Base-by-base conservation (phyloP, 306 rosid genomes). In the Citrullus amarus region DNA sequence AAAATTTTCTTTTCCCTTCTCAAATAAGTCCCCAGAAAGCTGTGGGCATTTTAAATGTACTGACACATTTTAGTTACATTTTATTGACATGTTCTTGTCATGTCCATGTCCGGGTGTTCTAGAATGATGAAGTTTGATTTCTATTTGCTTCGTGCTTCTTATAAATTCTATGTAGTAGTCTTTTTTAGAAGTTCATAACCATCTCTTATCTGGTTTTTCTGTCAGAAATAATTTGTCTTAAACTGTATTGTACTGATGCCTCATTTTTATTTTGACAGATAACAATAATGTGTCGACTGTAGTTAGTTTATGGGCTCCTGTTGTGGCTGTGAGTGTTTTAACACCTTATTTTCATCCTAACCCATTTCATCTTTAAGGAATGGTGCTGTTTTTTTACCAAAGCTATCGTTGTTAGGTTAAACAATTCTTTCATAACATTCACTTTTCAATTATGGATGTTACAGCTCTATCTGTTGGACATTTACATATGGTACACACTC, bases 401-500 rank as follows among this genome's bases (percentile, higher is more conserved):
- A 76, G 67, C 39, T 76, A 38, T 38, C 68, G 18, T 36, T 38
- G 53, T 38, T 56, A 5, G 20, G 11, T 76, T 4, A 32, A 48
- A 48, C 57, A 46, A 46, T 14, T 12, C 12, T 71, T 50, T 25
- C 59, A 12, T 58, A 6, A 28, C 34, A 44, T 62, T 63, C 20
- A 54, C 63, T 71, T 75, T 67, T 77, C 65, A 82, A 59, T 79
- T 80, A 82, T 75, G 51, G 67, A n/a, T 75, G 66, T 36, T 85
- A 18, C 93, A 95, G 99, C 88, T 95, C 82, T 95, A 95, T 87
- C 87, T 95, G 84, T 89, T 95, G 99, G 99, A 95, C 86, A 86
- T 95, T 78, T 91, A 86, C 84, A 95, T 92, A 80, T 95, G 93
- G 93, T 92, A 95, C 88, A 95, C 99, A 14, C 48, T 95, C 79